Evolutionary conservation across 441 rosid genomes (phyloP).

Genomic region (Breynia disticha): DNA sequence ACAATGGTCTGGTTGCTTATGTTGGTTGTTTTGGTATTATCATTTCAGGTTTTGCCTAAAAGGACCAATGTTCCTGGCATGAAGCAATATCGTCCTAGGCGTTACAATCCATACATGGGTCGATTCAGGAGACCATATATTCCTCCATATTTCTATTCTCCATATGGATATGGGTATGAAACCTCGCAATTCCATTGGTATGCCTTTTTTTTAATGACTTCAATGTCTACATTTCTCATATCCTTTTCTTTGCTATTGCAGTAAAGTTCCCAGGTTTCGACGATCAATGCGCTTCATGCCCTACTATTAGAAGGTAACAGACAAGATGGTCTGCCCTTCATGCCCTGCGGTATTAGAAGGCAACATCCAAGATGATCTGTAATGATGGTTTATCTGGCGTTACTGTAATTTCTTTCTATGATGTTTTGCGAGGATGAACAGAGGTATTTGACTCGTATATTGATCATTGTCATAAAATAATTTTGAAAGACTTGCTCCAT

Average conservation of each 20-base stretch:
- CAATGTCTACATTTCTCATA: neutral
- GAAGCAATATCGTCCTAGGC: slow-evolving; percentile 78
- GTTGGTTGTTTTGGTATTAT: neutral
- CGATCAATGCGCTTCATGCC: slow-evolving; percentile 90
- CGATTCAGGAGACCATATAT: slow-evolving; percentile 64
- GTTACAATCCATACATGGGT: slow-evolving; percentile 63
- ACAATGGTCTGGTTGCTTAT: neutral
- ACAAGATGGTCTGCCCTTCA: slow-evolving; percentile 54
- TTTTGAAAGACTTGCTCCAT: too few species aligned
- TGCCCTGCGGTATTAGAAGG: slow-evolving; percentile 71
- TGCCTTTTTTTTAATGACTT: neutral
- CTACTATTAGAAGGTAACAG: slow-evolving; percentile 37
- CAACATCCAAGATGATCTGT: neutral
- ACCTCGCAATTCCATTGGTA: neutral
- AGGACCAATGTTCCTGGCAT: slow-evolving; percentile 89
- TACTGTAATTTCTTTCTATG: too few species aligned
- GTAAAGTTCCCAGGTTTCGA: slow-evolving; percentile 84
- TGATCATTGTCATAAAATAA: too few species aligned
- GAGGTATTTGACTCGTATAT: too few species aligned
- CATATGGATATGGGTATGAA: slow-evolving; percentile 78
- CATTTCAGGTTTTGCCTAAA: slow-evolving; percentile 62
- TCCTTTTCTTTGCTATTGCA: slow-evolving; percentile 23
- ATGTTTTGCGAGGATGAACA: too few species aligned
- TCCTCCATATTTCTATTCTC: slow-evolving; percentile 68
- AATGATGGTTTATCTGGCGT: too few species aligned